Base-by-base conservation (phyloP, 306 rosid genomes). In the Lotus japonicus region DNA sequence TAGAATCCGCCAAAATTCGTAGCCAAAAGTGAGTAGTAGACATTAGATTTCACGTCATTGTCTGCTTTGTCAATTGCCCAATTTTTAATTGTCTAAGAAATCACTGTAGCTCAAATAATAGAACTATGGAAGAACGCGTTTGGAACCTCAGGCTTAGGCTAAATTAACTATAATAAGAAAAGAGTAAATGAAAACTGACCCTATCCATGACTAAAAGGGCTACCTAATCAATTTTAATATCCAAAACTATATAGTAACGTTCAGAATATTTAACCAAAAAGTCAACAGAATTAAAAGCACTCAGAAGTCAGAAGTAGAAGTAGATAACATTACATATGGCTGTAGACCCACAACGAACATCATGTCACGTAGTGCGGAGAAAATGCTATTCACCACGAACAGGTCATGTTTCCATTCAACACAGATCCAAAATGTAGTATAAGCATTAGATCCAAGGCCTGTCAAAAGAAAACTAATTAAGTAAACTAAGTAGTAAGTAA, bases 401-500 rank as follows among this genome's bases (percentile, higher is more conserved):
- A 59, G 81, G 81, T 80, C 81, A 88, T 58, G 72, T 39, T 75
- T 70, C 77, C 56, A 44, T 72, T 61, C 72, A 48, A 33, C 36
- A 64, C 59, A 64, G 71, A 68, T 74, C 66, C 57, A 61, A 55
- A 31, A 21, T 3, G n/a, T n/a, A n/a, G n/a, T n/a, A 55, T 58
- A 21, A 52, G 45, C 68, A n/a, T 44, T 55, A 81, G 78, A 84
- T 72, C 85, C 67, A 82, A 57, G 67, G 61, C 68, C 71, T 44
- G 63, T 62, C 51, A 50, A 62, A 59, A 71, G 66, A 63, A 66
- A 68, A 71, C 12, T 10, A 57, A 50, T 50, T 65, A 74, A 67
- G 64, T n/a, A 68, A 62, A 79, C 60, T 21, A 68, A 21, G 68
- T 36, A 7, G 42, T 7, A 9, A 13, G 50, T 41, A 79, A 62